A percentile compares a stretch with the other conserved stretches of the same genome.
Evolutionary conservation across 768 basidiomycete species (phyloP).

Genomic region (Lentinula lateritia): DNA sequence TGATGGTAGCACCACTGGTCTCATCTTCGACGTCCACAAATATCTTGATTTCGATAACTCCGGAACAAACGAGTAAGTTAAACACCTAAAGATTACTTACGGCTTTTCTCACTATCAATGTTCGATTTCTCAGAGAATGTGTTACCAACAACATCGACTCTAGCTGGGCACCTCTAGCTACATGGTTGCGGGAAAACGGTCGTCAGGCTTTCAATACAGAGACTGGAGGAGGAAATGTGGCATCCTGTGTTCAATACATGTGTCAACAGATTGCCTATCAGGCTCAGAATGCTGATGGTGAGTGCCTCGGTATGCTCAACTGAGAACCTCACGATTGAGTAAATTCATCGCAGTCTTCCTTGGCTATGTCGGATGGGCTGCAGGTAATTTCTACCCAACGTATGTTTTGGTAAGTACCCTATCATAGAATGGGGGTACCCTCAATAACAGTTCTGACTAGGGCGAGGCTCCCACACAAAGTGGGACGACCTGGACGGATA

Average conservation of each 20-base stretch:
- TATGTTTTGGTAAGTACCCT: constrained; percentile 26
- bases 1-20: constrained; percentile 36
- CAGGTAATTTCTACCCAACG: constrained; percentile 43
- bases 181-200: constrained; percentile 42
- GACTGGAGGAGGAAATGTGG: constrained; percentile 52
- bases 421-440: not conserved
- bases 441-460: not conserved
- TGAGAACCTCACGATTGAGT: not conserved
- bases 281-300: constrained; percentile 43
- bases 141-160: constrained; percentile 47
- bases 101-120: constrained; percentile 15
- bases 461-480: constrained; percentile 24
- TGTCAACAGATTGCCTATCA: constrained; percentile 42
- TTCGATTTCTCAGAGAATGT: constrained; percentile 27
- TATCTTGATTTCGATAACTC: constrained; percentile 54
- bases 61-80: constrained; percentile 20
- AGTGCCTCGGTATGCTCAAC: constrained; percentile 2
- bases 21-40: constrained; percentile 61
- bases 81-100: not conserved
- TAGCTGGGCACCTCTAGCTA: constrained; percentile 39
- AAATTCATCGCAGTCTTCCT: constrained; percentile 31
- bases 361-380: constrained; percentile 55
- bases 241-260: constrained; percentile 38
- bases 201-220: constrained; percentile 57
- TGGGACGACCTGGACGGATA: constrained; percentile 34